Base-by-base conservation (phyloP, 352 stramenopile species). In the Pythium brachiatum region DNA sequence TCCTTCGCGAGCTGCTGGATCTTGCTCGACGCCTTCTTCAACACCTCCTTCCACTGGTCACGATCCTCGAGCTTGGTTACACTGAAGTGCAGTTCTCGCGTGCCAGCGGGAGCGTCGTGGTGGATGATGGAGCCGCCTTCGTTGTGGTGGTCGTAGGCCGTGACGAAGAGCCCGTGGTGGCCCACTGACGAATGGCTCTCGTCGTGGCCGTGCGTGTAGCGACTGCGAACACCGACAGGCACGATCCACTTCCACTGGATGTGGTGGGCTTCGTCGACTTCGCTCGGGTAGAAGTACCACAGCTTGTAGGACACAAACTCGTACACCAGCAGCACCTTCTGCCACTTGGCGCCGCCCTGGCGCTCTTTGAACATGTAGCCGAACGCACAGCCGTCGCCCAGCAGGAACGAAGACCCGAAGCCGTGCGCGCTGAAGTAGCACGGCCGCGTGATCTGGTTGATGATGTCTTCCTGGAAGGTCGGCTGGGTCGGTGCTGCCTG, bases 221-320 rank as follows among this genome's bases (percentile, higher is more conserved):
- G 77, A 16, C 70, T 83, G 27, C 75, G 76, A 12, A 95, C 84
- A 7, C 77, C 78, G 27, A 93, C 68, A 20, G 86, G 86, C 0
- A 95, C 73, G 48, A 95, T 91, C 86, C 86, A 95, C 61, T 93
- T 91, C 86, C 86, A 95, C 64, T 87, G 75, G 68, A 95, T 95
- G 25, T 76, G 69, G 32, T 94, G 78, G 5, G 76, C 79, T 62
- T 89, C 80, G 60, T 95, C 85, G 27, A 93, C 80, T 62, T 93
- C 84, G 51, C 80, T 92, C 41, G 86, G 86, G 44, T 94, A 92
- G 62, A 95, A 95, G 68, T 92, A 95, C 86, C 86, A 95, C 20
- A 95, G 58, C 66, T 95, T 95, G 73, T 94, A 86, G 39, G 83
- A 91, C 44, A 80, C 82, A 52, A 90, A 91, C 58, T 95, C 86